phyloP scores from a whole-genome alignment of 148 eudicot species.

The Beta vulgaris region DNA sequence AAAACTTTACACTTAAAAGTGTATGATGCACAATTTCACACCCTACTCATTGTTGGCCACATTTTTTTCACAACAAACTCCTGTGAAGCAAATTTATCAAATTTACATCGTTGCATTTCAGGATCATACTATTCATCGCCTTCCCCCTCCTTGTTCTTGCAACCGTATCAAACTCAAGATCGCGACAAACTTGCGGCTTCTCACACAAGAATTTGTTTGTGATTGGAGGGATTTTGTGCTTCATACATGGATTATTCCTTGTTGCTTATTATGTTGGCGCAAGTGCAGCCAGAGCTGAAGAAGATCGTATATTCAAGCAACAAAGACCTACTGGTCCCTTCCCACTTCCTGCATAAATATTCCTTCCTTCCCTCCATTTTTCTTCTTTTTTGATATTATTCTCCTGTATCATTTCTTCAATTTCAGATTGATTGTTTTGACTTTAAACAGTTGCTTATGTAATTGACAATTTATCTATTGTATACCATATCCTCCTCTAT shows the following conservation, averaged over 20 bases:
- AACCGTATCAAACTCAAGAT: constrained; percentile 32
- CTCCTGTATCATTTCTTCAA: background rate
- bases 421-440: background rate
- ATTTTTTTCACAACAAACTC: no score
- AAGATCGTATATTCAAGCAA: constrained; percentile 14
- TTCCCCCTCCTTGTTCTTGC: constrained; percentile 47
- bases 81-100: background rate
- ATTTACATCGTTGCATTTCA: background rate
- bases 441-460: background rate
- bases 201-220: constrained; percentile 28
- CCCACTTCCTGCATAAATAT: constrained; percentile 29
- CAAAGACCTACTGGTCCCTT: constrained; percentile 27
- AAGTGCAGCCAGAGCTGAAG: constrained; percentile 30
- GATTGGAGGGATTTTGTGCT: constrained; percentile 39
- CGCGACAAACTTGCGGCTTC: constrained; percentile 35
- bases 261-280: constrained; percentile 37
- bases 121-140: constrained; percentile 60
- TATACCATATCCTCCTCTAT: no score
- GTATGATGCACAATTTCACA: no score
- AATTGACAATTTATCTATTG: background rate
- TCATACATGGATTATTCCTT: constrained; percentile 37
- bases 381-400: background rate
- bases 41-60: no score
- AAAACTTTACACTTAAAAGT: no score
- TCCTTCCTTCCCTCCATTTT: background rate